phyloP scores from a whole-genome alignment of 805 yeast species.

The Yamadazyma scolyti region DNA sequence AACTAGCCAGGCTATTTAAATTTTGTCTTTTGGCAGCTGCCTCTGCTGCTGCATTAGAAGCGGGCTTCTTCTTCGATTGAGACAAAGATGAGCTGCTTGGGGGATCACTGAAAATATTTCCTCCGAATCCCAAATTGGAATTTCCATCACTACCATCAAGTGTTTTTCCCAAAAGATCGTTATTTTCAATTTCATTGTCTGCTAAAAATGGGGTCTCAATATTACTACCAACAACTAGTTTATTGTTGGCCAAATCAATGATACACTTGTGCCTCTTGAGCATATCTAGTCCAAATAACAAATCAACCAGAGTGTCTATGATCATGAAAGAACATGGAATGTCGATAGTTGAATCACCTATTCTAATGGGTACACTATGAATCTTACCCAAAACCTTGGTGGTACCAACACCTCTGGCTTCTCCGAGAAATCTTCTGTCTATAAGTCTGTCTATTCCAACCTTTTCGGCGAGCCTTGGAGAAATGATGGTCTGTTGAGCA shows the following conservation, averaged over 20 bases:
- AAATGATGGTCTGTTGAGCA: constrained; percentile 85
- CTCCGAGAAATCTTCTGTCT: constrained; percentile 76
- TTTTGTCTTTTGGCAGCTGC: constrained; percentile 19
- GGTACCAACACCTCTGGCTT: constrained; percentile 88
- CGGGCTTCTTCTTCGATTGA: constrained; percentile 5
- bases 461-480: constrained; percentile 69
- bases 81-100: constrained; percentile 6
- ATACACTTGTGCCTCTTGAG: constrained; percentile 81
- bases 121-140: constrained; percentile 27
- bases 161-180: constrained; percentile 15
- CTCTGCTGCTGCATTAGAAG: constrained; percentile 14
- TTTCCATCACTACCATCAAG: constrained; percentile 10
- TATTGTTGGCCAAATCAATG: constrained; percentile 67
- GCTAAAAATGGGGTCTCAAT: constrained; percentile 68
- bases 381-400: constrained; percentile 76
- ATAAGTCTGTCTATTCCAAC: constrained; percentile 69
- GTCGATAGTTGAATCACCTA: constrained; percentile 49
- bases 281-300: constrained; percentile 88
- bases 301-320: constrained; percentile 66
- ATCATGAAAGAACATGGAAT: constrained; percentile 39
- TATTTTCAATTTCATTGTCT: constrained; percentile 61
- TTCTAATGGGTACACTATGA: constrained; percentile 81
- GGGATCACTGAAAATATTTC: constrained; percentile 24
- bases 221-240: constrained; percentile 63
- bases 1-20: constrained; percentile 1